Percentiles rank a stretch among this genome's conserved stretches.
These are phyloP conservation scores for Heritiera littoralis DNA, from an alignment of 345 rosid genomes.

Conservation along the genomic window DNA sequence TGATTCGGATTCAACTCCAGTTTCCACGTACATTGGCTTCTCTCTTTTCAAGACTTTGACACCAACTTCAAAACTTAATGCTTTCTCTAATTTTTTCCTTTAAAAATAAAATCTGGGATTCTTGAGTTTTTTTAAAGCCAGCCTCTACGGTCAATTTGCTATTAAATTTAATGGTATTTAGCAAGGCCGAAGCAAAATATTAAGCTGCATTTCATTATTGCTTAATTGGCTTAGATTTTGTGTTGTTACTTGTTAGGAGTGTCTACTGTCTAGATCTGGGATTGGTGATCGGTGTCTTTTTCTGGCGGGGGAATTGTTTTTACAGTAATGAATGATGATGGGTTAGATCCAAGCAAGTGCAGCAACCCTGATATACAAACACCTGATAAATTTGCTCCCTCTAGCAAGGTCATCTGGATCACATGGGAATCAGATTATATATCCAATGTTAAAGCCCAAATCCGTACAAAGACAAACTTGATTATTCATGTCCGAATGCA, in stretches of 20 bases:
- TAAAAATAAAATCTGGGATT: not conserved
- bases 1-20: conserved; percentile 16
- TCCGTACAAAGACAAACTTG: not conserved
- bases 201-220: not conserved
- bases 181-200: not conserved
- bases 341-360: conserved; percentile 31
- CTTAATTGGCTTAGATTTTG: not conserved
- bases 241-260: too few relatives aligned
- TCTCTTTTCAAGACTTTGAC: not conserved
- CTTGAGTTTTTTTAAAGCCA: conserved; percentile 9
- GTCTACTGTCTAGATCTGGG: too few relatives aligned
- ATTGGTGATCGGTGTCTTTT: not conserved
- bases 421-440: conserved; percentile 29
- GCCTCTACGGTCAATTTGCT: conserved; percentile 10
- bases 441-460: conserved; percentile 6
- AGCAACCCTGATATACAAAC: conserved; percentile 30
- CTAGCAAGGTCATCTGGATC: conserved; percentile 30
- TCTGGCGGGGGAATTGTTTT: conserved; percentile 1
- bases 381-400: conserved; percentile 37
- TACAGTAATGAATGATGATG: conserved; percentile 25
- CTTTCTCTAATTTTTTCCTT: too few relatives aligned
- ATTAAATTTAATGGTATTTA: not conserved
- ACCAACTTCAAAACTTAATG: conserved; percentile 15
- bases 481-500: conserved; percentile 17
- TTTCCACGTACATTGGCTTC: not conserved